phyloP scores from a whole-genome alignment of 1,139 yeast species.

The Nematodospora anomalae region DNA sequence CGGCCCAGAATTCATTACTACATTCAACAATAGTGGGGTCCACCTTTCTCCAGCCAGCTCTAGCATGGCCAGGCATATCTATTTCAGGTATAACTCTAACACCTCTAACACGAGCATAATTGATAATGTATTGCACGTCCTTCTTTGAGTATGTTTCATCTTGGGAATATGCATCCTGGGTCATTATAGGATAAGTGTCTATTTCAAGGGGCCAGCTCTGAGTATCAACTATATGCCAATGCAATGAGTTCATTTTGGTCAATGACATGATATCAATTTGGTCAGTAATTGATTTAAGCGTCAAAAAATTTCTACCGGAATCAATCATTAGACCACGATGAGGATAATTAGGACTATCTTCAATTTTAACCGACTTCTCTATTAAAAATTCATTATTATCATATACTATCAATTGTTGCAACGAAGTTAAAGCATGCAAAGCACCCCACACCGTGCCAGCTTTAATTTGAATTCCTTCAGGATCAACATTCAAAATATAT shows the following conservation, averaged over 20 bases:
- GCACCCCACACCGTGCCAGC: constrained; percentile 49
- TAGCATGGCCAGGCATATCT: constrained; percentile 51
- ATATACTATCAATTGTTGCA: constrained; percentile 43
- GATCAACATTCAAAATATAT: constrained; percentile 26
- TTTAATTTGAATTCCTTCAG: constrained; percentile 21
- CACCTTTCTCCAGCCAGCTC: constrained; percentile 44
- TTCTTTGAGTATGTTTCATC: constrained; percentile 34
- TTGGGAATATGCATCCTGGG: constrained; percentile 42
- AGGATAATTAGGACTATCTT: constrained; percentile 40
- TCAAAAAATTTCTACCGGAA: constrained; percentile 42
- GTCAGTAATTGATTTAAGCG: constrained; percentile 29
- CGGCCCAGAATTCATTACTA: constrained; percentile 25
- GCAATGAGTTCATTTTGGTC: constrained; percentile 43
- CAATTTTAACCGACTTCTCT: constrained; percentile 36
- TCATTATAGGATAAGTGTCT: constrained; percentile 40
- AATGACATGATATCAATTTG: constrained; percentile 47
- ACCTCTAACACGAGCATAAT: constrained; percentile 40
- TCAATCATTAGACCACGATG: constrained; percentile 50
- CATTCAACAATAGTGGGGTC: constrained; percentile 38
- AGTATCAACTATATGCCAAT: constrained; percentile 48
- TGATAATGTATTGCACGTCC: constrained; percentile 33
- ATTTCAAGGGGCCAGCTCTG: constrained; percentile 50
- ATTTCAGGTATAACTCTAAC: constrained; percentile 49
- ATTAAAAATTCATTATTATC: constrained; percentile 23
- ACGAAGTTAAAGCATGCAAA: constrained; percentile 43